Evolutionary conservation across 2,329 filamentous ascomycete species (phyloP).

Genomic region (Lasiodiplodia sp.): DNA sequence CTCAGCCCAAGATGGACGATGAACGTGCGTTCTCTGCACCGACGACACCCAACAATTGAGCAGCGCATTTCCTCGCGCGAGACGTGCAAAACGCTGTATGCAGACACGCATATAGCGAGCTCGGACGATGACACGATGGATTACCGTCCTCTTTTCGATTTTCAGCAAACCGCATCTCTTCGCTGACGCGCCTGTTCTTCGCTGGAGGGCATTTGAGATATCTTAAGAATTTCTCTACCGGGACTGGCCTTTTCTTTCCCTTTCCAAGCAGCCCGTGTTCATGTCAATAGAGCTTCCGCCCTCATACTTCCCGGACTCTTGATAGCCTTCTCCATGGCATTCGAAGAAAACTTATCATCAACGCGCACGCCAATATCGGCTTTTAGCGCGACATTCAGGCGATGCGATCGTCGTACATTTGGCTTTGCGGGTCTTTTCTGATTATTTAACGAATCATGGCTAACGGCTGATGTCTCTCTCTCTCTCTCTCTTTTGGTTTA

Average conservation of each 20-base stretch:
- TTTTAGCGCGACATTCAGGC: background rate
- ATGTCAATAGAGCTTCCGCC: background rate
- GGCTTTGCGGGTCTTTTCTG: background rate
- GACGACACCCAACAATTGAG: background rate
- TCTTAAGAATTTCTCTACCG: background rate
- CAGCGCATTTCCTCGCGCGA: background rate
- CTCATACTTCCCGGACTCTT: background rate
- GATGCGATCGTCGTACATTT: background rate
- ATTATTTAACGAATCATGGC: conserved; percentile 6
- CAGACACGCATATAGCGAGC: background rate
- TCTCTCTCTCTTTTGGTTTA: conserved; percentile 5
- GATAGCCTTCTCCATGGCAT: background rate
- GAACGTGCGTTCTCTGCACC: background rate
- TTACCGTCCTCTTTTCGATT: background rate
- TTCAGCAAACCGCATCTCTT: background rate
- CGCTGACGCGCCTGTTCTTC: background rate
- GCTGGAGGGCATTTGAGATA: background rate
- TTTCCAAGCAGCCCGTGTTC: background rate
- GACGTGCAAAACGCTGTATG: background rate
- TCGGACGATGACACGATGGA: background rate
- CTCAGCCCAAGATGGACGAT: background rate
- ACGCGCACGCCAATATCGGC: background rate
- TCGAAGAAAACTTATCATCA: background rate
- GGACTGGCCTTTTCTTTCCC: background rate
- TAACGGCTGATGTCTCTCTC: background rate